Evolutionary conservation across 805 yeast genomes (phyloP), one percentile per base, ranked within the genome.

Genomic region (Lachancea cidri): DNA sequence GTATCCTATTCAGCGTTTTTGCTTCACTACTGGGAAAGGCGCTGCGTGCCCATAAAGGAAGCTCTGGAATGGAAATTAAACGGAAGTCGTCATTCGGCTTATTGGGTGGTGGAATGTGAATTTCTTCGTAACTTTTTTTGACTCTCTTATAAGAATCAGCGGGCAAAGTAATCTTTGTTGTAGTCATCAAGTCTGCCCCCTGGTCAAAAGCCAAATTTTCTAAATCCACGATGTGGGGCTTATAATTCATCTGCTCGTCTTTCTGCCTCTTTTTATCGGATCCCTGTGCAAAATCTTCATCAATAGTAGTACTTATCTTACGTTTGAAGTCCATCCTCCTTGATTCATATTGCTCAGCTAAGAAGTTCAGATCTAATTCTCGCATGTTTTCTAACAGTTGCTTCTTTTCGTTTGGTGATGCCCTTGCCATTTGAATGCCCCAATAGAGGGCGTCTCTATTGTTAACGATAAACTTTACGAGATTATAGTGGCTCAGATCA

Each of bases 51-150:
- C 96, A 93, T 17, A 66, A 73, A 0, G 98, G 98, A 18, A 93
- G 60, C 2, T 71, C 73, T 2, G 75, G 39, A 2, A 86, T 77
- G 2, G 76, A 65, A 3, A 86, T 78, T 8, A 84, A 60, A 14
- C 65, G 50, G 17, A 55, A 54, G 18, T 60, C 64, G 35, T 65
- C 66, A 1, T 60, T 64, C 3, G 78, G 71, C 18, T 73, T 70
- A 13, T 65, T 59, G 0, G 96, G 96, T 0, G 96, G 81, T 0
- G 98, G 98, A n/a, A 93, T 77, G 47, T 81, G 88, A 29, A 89
- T 85, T 52, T 87, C 94, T 55, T 91, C 98, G 64, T 91, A 91
- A 4, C 75, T 65, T 44, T 76, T 79, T 48, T 80, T 80, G 9
- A 77, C 76, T 44, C 84, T 76, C 54, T 85, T 87, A 58, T 77